Base-by-base conservation (phyloP, 2,329 filamentous ascomycete genomes). In the Talaromyces sp. region DNA sequence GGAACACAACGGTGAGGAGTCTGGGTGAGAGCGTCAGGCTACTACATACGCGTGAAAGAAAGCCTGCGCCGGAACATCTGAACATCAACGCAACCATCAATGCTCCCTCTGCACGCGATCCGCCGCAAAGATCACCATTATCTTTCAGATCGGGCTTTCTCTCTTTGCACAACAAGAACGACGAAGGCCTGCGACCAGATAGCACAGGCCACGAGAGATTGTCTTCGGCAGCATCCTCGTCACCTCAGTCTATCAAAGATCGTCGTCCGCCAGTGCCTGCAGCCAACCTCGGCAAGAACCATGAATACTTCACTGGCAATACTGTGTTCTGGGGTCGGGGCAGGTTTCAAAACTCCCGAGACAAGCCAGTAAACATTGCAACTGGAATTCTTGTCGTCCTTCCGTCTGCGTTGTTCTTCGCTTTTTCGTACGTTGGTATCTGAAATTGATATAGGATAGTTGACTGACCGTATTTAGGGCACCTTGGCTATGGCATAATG, bases 271-370 rank as follows among this genome's bases (percentile, higher is more conserved):
- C 69, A 19, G 64, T 68, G 19, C 63, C 57, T 5, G 77, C 77
- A 52, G 65, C 73, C 26, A 55, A 80, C 38, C 70, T 84, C 59
- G 87, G 90, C 56, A 88, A 83, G 65, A 96, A 97, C 68, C 89
- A 93, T 75, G 86, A 97, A 72, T 96, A 96, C 73, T 97, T 97
- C 69, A 85, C 90, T 51, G 94, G 94, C 52, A 99, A 97, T 70
- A 96, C 91, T 0, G 80, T 92, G 26, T 99, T 99, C 71, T 96
- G 87, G 73, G 81, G 90, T 61, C 89, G 90, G 35, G 94, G 94
- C 8, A 85, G 94, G 61, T 81, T 94, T 62, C 91, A 97, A 70
- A 97, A 97, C 74, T 89, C 94, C 38, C 85, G 86, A 66, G 89
- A 95, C 67, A 85, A 88, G 64, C 94, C 94, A 1, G 87, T 99